phyloP scores from a whole-genome alignment of 176 grass and related monocot genomes.

The Eleusine indica region DNA sequence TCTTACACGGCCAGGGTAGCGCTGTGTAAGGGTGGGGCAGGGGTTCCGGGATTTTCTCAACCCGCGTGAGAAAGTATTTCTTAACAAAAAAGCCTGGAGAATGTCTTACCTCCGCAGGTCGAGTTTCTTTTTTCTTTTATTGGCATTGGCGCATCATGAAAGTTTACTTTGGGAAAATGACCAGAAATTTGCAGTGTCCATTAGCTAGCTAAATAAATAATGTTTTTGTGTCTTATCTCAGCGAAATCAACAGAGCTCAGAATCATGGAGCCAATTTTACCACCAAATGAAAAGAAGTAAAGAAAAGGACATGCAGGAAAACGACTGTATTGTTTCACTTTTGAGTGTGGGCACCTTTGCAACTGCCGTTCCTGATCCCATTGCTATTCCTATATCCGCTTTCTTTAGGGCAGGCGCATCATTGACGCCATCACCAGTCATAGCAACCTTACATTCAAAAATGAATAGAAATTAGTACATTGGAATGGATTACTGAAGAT shows the following conservation, averaged over 20 bases:
- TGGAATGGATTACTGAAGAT: neutral
- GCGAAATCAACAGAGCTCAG: neutral
- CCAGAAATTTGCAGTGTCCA: neutral
- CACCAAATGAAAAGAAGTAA: neutral
- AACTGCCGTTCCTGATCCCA: slow-evolving; percentile 99
- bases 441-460: slow-evolving; percentile 76
- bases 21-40: too few relatives aligned
- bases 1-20: too few relatives aligned
- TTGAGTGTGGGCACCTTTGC: slow-evolving; percentile 68
- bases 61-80: too few relatives aligned
- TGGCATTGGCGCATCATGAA: neutral
- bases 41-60: too few relatives aligned
- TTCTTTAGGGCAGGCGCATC: slow-evolving; percentile 99
- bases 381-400: slow-evolving; percentile 99
- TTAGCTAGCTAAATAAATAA: neutral
- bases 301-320: neutral
- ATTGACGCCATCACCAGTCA: slow-evolving; percentile 99
- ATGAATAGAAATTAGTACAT: slow-evolving; percentile 11
- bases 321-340: neutral
- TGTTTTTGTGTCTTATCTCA: neutral
- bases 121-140: neutral
- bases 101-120: too few relatives aligned
- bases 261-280: neutral
- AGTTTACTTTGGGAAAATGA: neutral
- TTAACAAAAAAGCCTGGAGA: too few relatives aligned